Evolutionary conservation across 805 yeast genomes (phyloP), one percentile per base, ranked within the genome.

Genomic region (Ogataea methanolica): DNA sequence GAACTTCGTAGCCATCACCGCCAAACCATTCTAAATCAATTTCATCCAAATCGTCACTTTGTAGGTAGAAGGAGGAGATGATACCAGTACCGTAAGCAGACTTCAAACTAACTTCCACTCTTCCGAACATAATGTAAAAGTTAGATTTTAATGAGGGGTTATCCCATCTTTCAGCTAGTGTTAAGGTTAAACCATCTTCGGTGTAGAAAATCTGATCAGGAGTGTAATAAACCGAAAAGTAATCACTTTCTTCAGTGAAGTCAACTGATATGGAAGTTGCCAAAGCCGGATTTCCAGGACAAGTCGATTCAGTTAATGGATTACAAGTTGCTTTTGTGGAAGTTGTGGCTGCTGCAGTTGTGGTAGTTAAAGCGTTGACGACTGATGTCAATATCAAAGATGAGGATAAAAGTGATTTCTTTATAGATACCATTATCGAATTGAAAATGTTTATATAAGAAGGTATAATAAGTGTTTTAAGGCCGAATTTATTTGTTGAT

Each of bases 1-100:
- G 95, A 56, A 85, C 80, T 62, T 88, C 83, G 38, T 79, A 73
- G 23, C 72, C 72, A 61, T 90, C 96, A 42, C 87, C 82, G 17
- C 97, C 97, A 40, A 86, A 73, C 83, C 94, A 85, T 66, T 91
- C 97, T 42, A 86, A 61, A 68, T 91, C 97, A 41, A 91, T 81
- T 68, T 91, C 97, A 67, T 91, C 97, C 53, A 84, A 71, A 59
- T 85, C 96, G 63, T 91, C 97, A 57, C 77, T 70, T 61, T 88
- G 95, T 46, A 90, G 73, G 54, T 83, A 88, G 55, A 90, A 80
- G 2, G 94, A 83, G 0, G 96, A 85, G 14, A 89, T 80, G 37
- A 91, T 75, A 52, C 97, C 97, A 17, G 66, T 67, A 23, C 96
- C 97, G 15, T 76, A 69, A 4, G 95, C 91, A 16, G 91, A 86